Base-by-base conservation (phyloP, 2,329 filamentous ascomycete species). In the Fusarium sp. region DNA sequence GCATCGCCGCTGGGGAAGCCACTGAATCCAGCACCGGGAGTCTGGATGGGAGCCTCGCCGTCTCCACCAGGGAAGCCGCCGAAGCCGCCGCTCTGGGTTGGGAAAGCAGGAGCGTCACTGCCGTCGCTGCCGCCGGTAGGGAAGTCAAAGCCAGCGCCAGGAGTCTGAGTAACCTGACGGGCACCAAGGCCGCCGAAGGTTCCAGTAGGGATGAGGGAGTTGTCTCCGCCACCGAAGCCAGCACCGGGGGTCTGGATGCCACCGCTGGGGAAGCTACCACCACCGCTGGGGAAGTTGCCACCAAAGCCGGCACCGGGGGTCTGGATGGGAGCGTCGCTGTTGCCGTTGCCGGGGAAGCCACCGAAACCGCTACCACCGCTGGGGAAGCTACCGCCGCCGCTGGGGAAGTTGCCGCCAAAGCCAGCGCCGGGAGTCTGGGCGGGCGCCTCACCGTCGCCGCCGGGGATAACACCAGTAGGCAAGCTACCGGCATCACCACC, bases 261-360 rank as follows among this genome's bases (percentile, higher is more conserved):
- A 23, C 40, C 13, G 18, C 18, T 23, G 18, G 40, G 38, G 38
- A 42, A 23, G 18, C 9, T 42, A 8, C 38, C 36, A 16, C 34
- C 58, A 11, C 62, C 44, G 14, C 25, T 49, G 23, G 23, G 23
- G 44, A 49, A 49, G 36, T 6, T 38, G 25, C 42, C 36, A 5
- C 58, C 58, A 6, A 61, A 36, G 11, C 61, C 61, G 29, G 42
- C 20, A 25, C 55, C 55, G 18, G 54, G 61, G 14, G 61, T 62
- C 23, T 36, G 62, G 18, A 49, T 13, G 20, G 59, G 46, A 29
- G 25, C 58, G 6, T 16, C 49, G 4, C n/a, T 11, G 53, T 6
- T 27, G 16, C 36, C 61, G 18, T 42, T 53, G 23, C 63, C 63
- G 13, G 31, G 51, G 7, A 62, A 46, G 6, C 16, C 25, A 46